Percentiles rank a stretch among this genome's conserved stretches.
Evolutionary conservation across 805 yeast genomes (phyloP).

Genomic region (Ogataea trehaloabstinens): DNA sequence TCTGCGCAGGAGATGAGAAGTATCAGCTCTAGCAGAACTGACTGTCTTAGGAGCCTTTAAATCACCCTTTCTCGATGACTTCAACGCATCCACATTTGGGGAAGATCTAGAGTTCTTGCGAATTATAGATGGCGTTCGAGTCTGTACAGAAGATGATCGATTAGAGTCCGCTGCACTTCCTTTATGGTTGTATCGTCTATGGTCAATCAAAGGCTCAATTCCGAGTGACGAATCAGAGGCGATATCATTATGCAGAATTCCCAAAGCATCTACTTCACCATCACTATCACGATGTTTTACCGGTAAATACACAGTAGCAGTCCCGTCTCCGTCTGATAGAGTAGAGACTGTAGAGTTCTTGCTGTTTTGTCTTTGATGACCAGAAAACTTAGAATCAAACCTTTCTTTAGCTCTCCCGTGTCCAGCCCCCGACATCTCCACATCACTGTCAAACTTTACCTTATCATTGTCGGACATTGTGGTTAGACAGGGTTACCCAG

Average conservation of each 20-base stretch:
- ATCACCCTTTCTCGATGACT: not conserved
- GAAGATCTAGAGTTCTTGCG: not conserved
- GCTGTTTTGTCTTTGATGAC: slow-evolving; percentile 4
- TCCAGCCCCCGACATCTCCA: not conserved
- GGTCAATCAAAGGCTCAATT: slow-evolving; percentile 25
- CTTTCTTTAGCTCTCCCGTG: not conserved
- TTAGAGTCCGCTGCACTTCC: not conserved
- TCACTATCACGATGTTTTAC: slow-evolving; percentile 6
- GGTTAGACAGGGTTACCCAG: not conserved
- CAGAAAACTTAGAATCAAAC: not conserved
- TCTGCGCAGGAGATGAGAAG: not conserved
- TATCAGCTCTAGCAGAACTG: not conserved
- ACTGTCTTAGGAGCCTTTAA: not conserved
- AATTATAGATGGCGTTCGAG: not conserved
- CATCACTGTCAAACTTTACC: slow-evolving; percentile 3
- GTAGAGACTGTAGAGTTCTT: slow-evolving; percentile 4
- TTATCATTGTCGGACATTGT: slow-evolving; percentile 3
- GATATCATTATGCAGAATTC: slow-evolving; percentile 26
- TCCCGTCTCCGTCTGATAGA: not conserved
- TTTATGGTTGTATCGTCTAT: slow-evolving; percentile 15
- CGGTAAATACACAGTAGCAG: not conserved
- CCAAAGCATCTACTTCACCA: slow-evolving; percentile 29
- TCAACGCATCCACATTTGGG: not conserved
- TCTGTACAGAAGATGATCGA: not conserved
- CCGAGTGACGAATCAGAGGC: slow-evolving; percentile 19